Base-by-base conservation (phyloP, 2,329 filamentous ascomycete genomes). In the Talaromyces rugulosus region DNA sequence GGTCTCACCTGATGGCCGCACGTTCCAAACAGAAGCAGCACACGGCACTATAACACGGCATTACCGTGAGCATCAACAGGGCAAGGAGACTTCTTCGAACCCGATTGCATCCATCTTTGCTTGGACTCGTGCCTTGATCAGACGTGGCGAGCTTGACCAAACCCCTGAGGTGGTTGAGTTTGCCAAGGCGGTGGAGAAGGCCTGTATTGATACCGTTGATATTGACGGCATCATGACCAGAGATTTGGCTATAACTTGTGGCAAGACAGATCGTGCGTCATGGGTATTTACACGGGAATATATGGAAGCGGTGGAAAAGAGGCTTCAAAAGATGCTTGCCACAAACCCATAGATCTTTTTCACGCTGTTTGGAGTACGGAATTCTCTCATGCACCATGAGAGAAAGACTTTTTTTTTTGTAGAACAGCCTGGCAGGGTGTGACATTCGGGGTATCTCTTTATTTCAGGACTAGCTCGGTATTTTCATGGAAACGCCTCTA, bases 41-140 rank as follows among this genome's bases (percentile, higher is more conserved):
- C 95, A 98, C 85, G 95, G 95, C 72, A 98, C 95, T 66, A 95
- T 99, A 68, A 98, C 95, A 61, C 91, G 95, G 73, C 95, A 98
- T 84, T 98, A 92, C 87, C 92, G 95, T 75, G 94, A 98, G 83
- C 90, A 98, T 85, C 95, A 98, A 81, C 96, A 97, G 85, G 95
- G 95, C 76, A 88, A 89, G 71, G 92, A 96, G 81, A 99, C 95
- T 60, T 96, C 92, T 51, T 98, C 95, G 69, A 98, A 99, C 87
- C 95, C 95, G 65, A 98, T 98, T 71, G 95, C 95, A 66, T 96
- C 91, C 75, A 98, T 99, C 82, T 99, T 98, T 78, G 95, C 95
- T 72, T 99, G 95, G 95, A 98, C 95, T 63, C 89, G 95, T 64
- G 95, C 95, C 72, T 86, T 98, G 55, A 81, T 91, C 70, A 94